Percentiles rank a stretch among this genome's conserved stretches.
These are phyloP conservation scores for Ascochyta pisi DNA, from an alignment of 2,329 filamentous ascomycete genomes.

Conservation along the genomic window DNA sequence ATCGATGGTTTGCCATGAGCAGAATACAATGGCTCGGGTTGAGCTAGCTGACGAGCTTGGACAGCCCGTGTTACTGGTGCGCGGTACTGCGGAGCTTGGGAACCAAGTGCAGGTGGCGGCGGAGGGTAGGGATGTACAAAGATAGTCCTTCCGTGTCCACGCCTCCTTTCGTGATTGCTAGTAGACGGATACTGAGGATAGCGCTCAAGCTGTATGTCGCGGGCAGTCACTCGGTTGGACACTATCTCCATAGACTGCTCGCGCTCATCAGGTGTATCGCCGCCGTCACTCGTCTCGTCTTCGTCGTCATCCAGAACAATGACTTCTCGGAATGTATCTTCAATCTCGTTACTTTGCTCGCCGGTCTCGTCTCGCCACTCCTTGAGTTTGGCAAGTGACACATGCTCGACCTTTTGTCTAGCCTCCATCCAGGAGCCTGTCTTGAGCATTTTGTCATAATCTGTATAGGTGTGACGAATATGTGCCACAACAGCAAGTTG, in stretches of 20 bases:
- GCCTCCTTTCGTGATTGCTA: constrained; percentile 22
- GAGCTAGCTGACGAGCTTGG: constrained; percentile 13
- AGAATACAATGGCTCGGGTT: constrained; percentile 13
- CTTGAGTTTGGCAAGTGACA: constrained; percentile 63
- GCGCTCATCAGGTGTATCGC: constrained; percentile 32
- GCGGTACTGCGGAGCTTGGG: constrained; percentile 16
- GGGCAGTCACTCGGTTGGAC: constrained; percentile 41
- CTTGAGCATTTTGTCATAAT: constrained; percentile 66
- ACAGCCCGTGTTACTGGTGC: constrained; percentile 13
- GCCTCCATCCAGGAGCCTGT: constrained; percentile 62
- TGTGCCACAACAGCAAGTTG: constrained; percentile 68
- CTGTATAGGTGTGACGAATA: constrained; percentile 67
- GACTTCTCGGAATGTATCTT: constrained; percentile 69
- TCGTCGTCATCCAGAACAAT: constrained; percentile 70
- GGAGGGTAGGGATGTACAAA: constrained; percentile 26
- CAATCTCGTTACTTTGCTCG: constrained; percentile 60
- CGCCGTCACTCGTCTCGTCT: constrained; percentile 51
- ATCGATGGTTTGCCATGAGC: constrained; percentile 17
- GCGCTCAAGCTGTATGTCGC: constrained; percentile 38
- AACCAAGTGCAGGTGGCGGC: constrained; percentile 11
- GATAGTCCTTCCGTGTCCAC: constrained; percentile 33
- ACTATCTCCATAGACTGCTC: constrained; percentile 44
- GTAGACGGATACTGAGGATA: constrained; percentile 23
- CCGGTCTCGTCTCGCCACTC: constrained; percentile 67
- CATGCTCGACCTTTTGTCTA: constrained; percentile 61